Percentiles rank a stretch among this genome's conserved stretches.
Conservation (phyloP, 805 yeast species). For the Pichia scutulata region DNA sequence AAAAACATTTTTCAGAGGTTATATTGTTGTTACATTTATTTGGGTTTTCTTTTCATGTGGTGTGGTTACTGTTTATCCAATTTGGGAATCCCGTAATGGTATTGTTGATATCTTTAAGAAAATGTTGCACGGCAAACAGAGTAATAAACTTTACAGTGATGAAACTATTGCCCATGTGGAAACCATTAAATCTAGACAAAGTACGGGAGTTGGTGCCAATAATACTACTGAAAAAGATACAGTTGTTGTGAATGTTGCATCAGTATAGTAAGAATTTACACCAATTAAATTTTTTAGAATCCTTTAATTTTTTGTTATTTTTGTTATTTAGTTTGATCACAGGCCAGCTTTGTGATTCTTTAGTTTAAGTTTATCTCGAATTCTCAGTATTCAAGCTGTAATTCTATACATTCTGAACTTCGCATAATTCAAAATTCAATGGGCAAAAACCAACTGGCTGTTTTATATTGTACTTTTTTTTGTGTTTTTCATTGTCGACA, state of each 20-base stretch:
- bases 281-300: background rate
- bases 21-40: slow-evolving; percentile 30
- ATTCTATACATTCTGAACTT: too few species aligned
- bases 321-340: too few species aligned
- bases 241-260: background rate
- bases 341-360: too few species aligned
- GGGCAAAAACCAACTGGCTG: too few species aligned
- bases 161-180: slow-evolving; percentile 6
- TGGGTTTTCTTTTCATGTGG: slow-evolving; percentile 33
- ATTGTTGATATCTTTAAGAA: slow-evolving; percentile 6
- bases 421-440: too few species aligned
- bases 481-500: too few species aligned
- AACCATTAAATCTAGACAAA: slow-evolving; percentile 5
- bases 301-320: too few species aligned
- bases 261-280: background rate
- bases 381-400: too few species aligned
- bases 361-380: too few species aligned
- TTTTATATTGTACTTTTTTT: too few species aligned
- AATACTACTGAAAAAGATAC: background rate
- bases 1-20: slow-evolving; percentile 32
- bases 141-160: slow-evolving; percentile 8
- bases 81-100: slow-evolving; percentile 33
- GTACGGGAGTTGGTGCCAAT: background rate
- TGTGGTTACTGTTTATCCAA: slow-evolving; percentile 39
- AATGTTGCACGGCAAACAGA: slow-evolving; percentile 4